Evolutionary conservation across 2,329 filamentous ascomycete genomes (phyloP).

Genomic region (Grosmannia serpens): DNA sequence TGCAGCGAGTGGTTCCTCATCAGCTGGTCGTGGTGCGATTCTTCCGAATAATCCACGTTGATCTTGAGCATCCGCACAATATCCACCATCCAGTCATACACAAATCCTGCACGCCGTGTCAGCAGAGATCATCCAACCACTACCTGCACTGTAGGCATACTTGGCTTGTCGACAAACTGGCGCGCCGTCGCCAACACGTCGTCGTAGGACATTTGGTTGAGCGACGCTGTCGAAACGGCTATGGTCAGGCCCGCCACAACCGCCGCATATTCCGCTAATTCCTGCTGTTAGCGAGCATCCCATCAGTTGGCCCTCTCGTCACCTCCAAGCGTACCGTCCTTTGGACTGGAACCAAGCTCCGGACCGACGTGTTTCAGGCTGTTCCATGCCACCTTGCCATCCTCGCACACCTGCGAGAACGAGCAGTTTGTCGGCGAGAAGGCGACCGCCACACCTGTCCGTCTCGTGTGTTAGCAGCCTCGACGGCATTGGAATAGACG

Average conservation of each 20-base stretch:
- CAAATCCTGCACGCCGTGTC: slow-evolving; percentile 34
- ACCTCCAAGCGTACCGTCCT: slow-evolving; percentile 30
- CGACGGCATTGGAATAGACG: background rate
- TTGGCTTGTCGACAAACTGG: slow-evolving; percentile 28
- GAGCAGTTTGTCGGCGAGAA: slow-evolving; percentile 51
- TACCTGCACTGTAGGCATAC: slow-evolving; percentile 15
- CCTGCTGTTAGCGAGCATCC: slow-evolving; percentile 5
- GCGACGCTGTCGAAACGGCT: slow-evolving; percentile 33
- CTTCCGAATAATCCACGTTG: slow-evolving; percentile 71
- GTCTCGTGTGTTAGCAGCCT: background rate
- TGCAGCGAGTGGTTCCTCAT: slow-evolving; percentile 64
- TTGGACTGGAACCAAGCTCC: slow-evolving; percentile 35
- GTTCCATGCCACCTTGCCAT: slow-evolving; percentile 49
- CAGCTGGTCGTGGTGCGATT: slow-evolving; percentile 59
- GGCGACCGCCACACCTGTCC: slow-evolving; percentile 43
- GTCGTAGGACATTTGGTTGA: slow-evolving; percentile 45
- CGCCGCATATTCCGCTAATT: slow-evolving; percentile 39
- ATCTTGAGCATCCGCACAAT: slow-evolving; percentile 59
- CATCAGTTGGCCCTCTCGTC: background rate
- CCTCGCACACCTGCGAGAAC: slow-evolving; percentile 44
- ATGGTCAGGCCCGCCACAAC: slow-evolving; percentile 51
- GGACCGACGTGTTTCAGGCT: slow-evolving; percentile 37
- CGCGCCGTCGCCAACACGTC: slow-evolving; percentile 62
- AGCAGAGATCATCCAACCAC: background rate
- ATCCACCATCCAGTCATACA: slow-evolving; percentile 52